These are phyloP conservation scores for Paramyrothecium sp. DNA, from an alignment of 2,329 filamentous ascomycete genomes.

Conservation along the genomic window DNA sequence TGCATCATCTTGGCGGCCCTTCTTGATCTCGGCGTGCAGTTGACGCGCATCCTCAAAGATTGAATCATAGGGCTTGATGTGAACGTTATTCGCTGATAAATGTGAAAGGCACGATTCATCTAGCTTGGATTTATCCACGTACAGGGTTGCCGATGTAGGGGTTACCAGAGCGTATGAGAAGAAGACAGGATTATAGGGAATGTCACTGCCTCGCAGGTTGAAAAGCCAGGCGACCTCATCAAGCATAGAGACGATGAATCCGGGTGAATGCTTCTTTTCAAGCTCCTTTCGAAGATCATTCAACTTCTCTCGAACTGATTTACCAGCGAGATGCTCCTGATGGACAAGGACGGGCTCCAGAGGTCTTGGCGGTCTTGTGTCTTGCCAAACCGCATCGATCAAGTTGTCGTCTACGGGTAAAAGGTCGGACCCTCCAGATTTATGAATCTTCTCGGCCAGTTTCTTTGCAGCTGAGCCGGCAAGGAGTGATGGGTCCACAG, in stretches of 20 bases:
- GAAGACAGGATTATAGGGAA: conserved; percentile 97
- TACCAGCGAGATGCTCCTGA: conserved; percentile 73
- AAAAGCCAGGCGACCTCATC: conserved; percentile 99
- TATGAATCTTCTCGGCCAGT: conserved; percentile 81
- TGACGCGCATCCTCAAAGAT: conserved; percentile 77
- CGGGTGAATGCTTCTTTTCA: conserved; percentile 82
- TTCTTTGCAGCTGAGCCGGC: conserved; percentile 65
- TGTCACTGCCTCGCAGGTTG: conserved; percentile 91
- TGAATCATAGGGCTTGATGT: conserved; percentile 75
- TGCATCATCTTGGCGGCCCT: conserved; percentile 30
- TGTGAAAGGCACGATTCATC: conserved; percentile 66
- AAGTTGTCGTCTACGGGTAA: conserved; percentile 78
- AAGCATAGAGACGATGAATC: conserved; percentile 89
- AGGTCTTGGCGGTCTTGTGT: conserved; percentile 70
- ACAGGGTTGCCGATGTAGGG: conserved; percentile 72
- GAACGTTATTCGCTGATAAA: conserved; percentile 66
- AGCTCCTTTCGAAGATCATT: conserved; percentile 86
- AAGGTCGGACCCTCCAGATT: conserved; percentile 76
- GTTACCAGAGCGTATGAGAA: conserved; percentile 95
- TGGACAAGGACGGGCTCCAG: conserved; percentile 74
- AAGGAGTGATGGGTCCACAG: conserved; percentile 86
- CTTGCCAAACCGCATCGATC: conserved; percentile 86
- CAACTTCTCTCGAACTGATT: conserved; percentile 79
- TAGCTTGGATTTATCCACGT: conserved; percentile 79
- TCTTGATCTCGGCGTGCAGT: conserved; percentile 44